phyloP scores from a whole-genome alignment of 164 flowering plant genomes.

The Stephania cephalantha region DNA sequence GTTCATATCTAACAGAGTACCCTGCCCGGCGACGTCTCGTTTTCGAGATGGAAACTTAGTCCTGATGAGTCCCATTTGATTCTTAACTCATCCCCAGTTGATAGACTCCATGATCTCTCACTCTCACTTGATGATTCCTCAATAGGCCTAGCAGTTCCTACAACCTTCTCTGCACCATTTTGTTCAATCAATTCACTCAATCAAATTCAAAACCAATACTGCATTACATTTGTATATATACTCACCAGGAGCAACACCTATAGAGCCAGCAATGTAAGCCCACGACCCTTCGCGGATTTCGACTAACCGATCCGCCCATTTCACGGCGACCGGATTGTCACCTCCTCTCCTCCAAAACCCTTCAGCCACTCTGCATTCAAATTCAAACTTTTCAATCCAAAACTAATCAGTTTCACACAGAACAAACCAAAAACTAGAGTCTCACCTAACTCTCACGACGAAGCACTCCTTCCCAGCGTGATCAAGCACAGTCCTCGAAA shows the following conservation, averaged over 20 bases:
- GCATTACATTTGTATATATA: background rate
- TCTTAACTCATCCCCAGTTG: slow-evolving; percentile 67
- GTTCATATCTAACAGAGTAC: background rate
- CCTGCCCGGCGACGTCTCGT: slow-evolving; percentile 15
- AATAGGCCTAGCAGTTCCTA: slow-evolving; percentile 82
- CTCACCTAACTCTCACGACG: slow-evolving; percentile 69
- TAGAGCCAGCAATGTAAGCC: slow-evolving; percentile 81
- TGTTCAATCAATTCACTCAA: background rate
- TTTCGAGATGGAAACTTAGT: slow-evolving; percentile 41
- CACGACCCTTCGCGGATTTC: slow-evolving; percentile 91
- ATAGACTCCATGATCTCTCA: slow-evolving; percentile 61
- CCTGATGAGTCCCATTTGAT: slow-evolving; percentile 40
- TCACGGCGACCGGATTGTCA: slow-evolving; percentile 61
- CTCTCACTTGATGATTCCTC: slow-evolving; percentile 33
- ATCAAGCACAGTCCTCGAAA: slow-evolving; percentile 87
- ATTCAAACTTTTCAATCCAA: background rate
- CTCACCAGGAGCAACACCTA: slow-evolving; percentile 82
- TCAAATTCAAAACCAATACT: background rate
- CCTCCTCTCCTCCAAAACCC: slow-evolving; percentile 96
- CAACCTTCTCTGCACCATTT: slow-evolving; percentile 62
- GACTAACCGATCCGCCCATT: slow-evolving; percentile 69
- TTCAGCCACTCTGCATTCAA: slow-evolving; percentile 49
- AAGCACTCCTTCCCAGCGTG: slow-evolving; percentile 91
- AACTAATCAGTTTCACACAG: background rate
- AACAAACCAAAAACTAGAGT: background rate